Evolutionary conservation across 768 basidiomycete species (phyloP), one percentile per base, ranked within the genome.

Genomic region (Amanita pallidorosea): DNA sequence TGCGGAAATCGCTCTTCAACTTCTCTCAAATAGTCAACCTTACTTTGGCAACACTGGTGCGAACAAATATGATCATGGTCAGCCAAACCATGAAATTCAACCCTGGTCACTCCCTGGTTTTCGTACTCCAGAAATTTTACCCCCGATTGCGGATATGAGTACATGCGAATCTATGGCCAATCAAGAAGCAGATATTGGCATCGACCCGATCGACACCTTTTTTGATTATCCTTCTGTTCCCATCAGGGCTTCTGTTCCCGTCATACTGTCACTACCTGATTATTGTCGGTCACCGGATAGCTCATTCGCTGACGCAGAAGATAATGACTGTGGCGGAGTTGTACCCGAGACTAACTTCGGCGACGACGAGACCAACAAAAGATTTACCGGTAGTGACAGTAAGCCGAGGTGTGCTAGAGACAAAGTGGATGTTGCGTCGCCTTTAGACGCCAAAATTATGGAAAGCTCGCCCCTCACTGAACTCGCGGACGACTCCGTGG

Each of bases 121-220:
- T 35, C 29, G 15, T 43, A 50, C 31, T 12, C 49, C 49, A 11
- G 49, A 50, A 31, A 50, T 50, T 29, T 3, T 42, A 27, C 33
- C 38, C 7, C 38, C 58, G 2, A 40, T 57, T 20, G 51, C 34
- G 8, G 59, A 57, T 38, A 58, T 56, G 20, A 56, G 56, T 31
- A 54, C 56, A 51, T 55, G 55, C 42, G 17, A 35, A 43, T 34
- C 59, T 18, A 53, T 51, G 47, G 47, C 59, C 33, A 54, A 54
- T 57, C 57, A 55, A 40, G 41, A 48, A 27, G 31, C 47, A n/a
- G 54, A 55, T 23, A 29, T 55, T 20, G 62, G 65, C 11, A 55
- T 69, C 7, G 64, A 69, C 44, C 68, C 66, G 11, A 60, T 63
- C 11, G 63, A 65, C 33, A 63, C 66, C 33, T 57, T 65, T 52